Evolutionary conservation across 2,329 filamentous ascomycete species (phyloP), one percentile per base, ranked within the genome.

Genomic region (Ceratocystis albifundus): DNA sequence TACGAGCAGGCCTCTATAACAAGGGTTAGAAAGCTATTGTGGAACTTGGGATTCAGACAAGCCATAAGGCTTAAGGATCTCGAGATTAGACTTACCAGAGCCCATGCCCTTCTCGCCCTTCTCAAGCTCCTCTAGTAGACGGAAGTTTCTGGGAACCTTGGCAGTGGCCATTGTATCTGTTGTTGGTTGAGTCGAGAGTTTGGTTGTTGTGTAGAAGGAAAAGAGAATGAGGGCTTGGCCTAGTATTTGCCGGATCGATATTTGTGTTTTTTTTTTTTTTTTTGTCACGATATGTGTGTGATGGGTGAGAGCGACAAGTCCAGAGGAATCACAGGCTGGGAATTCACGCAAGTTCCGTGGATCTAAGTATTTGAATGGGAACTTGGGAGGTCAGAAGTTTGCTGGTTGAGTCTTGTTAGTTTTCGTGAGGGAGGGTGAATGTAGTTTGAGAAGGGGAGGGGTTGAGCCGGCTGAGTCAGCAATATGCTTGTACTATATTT

Each of bases 61-160:
- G 53, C 3, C 10, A 28, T 28, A 3, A 50, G 30, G 45, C 32
- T 25, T 30, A 25, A 4, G 3, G 36, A 41, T 41, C 36, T 41
- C n/a, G 30, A 30, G 22, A 28, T 15, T 4, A 71, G 36, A 77
- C 77, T 67, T 77, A 90, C 90, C 90, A 76, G 93, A 91, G 74
- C 94, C 93, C 70, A 94, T 83, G 69, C 94, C 94, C 78, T 99
- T 99, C 80, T 99, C 94, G 74, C 94, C 94, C 80, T 97, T 97
- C 80, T 99, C 94, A 22, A 99, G 83, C 85, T 99, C 94, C 77
- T 96, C 94, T 67, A 99, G 82, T 71, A 99, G 84, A 74, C 93
- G 88, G 76, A 99, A 99, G 80, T 97, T 97, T 75, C 94, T 85
- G 69, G 94, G 94, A 67, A 99, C 84, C 77, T 95, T 78, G 71